phyloP scores from a whole-genome alignment of 176 grass and related monocot species.

The Alopecurus myosuroides region DNA sequence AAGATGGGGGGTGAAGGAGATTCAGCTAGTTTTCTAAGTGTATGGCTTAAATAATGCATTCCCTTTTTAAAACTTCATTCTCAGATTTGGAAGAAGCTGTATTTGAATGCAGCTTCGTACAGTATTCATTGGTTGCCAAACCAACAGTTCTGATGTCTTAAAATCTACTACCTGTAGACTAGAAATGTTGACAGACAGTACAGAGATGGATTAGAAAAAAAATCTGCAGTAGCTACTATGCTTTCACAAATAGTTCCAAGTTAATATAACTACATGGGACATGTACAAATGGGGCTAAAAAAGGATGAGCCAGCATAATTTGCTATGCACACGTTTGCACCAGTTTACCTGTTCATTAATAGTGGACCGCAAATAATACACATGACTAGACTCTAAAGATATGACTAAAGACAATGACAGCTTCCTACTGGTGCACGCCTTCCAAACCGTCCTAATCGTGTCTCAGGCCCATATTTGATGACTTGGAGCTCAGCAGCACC shows the following conservation, averaged over 20 bases:
- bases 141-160: too few relatives aligned
- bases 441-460: not conserved
- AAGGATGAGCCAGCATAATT: not conserved
- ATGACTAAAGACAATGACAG: not conserved
- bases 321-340: not conserved
- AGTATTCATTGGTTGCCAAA: too few relatives aligned
- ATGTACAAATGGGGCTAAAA: not conserved
- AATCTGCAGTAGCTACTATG: not conserved
- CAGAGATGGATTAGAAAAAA: not conserved
- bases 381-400: not conserved
- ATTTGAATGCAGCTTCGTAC: not conserved
- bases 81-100: too few relatives aligned
- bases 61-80: not conserved
- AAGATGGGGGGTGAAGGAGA: not conserved
- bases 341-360: not conserved
- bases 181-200: not conserved
- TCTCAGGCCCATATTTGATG: conserved; percentile 15
- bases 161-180: too few relatives aligned
- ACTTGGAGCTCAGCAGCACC: conserved; percentile 22
- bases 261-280: not conserved
- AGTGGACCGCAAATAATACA: conserved; percentile 7
- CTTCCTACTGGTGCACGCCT: not conserved
- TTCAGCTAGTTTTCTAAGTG: not conserved
- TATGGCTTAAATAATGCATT: not conserved
- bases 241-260: not conserved